Conservation (phyloP, 768 basidiomycete species). For the Pholiota molesta region DNA sequence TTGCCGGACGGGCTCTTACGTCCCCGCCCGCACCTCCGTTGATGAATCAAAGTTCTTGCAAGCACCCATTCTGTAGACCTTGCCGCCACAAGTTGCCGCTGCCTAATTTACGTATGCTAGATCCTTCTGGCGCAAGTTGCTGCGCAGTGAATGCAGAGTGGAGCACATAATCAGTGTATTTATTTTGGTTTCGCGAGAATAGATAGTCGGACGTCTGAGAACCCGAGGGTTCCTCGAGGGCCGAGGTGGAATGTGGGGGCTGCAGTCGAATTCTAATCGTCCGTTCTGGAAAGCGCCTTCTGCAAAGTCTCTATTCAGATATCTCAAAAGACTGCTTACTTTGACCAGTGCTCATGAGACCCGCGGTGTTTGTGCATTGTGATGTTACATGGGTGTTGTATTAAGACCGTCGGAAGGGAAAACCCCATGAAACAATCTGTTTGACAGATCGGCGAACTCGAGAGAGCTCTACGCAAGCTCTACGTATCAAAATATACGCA, state of each 20-base stretch:
- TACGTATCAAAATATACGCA: too few relatives aligned
- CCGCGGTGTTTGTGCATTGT: not conserved
- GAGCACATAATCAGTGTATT: not conserved
- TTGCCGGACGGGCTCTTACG: slow-evolving; percentile 10
- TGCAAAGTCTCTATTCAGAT: too few relatives aligned
- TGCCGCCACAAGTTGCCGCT: slow-evolving; percentile 12
- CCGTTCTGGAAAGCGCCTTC: too few relatives aligned
- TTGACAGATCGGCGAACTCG: not conserved
- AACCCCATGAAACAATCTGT: not conserved
- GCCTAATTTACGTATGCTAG: not conserved
- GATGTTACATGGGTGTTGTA: not conserved
- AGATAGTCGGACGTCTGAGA: not conserved
- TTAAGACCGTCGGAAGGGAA: not conserved
- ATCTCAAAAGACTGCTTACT: not conserved
- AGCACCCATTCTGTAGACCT: not conserved
- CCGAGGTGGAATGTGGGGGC: not conserved
- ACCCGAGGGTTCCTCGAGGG: not conserved
- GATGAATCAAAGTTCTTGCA: not conserved
- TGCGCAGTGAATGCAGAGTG: not conserved
- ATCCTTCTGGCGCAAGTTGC: not conserved
- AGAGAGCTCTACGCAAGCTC: not conserved
- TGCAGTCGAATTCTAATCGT: too few relatives aligned
- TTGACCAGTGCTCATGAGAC: not conserved
- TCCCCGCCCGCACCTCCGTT: slow-evolving; percentile 1
- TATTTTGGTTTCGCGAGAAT: not conserved